Evolutionary conservation across 306 rosid genomes (phyloP).

Genomic region (Vigna reflexopilosa): DNA sequence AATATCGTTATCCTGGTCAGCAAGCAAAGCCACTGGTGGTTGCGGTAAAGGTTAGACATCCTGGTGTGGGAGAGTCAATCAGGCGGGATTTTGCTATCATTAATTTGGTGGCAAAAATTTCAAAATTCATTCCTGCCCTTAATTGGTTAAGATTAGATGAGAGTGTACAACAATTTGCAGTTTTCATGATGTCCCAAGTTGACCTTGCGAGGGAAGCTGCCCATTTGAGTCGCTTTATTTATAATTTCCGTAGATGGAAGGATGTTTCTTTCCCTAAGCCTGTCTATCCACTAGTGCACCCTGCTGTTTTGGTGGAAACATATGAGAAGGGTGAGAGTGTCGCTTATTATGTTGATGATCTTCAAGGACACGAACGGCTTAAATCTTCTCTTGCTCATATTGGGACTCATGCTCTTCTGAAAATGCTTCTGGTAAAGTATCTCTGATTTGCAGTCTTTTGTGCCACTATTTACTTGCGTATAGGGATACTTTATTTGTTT

Average conservation of each 20-base stretch:
- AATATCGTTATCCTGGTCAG: constrained; percentile 91
- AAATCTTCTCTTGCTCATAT: constrained; percentile 95
- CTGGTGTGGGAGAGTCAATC: constrained; percentile 97
- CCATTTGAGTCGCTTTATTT: constrained; percentile 92
- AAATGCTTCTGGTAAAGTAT: constrained; percentile 95
- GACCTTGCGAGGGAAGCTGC: constrained; percentile 99
- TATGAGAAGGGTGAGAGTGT: constrained; percentile 97
- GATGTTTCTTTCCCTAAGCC: constrained; percentile 99
- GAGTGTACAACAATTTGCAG: constrained; percentile 99
- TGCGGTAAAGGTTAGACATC: constrained; percentile 98
- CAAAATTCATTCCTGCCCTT: constrained; percentile 81
- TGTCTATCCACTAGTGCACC: constrained; percentile 96
- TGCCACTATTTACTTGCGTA: constrained; percentile 27
- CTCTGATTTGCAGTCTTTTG: constrained; percentile 22
- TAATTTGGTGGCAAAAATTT: constrained; percentile 74
- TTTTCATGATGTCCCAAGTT: constrained; percentile 99
- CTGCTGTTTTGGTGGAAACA: constrained; percentile 96
- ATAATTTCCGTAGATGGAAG: constrained; percentile 93
- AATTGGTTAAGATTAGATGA: constrained; percentile 98
- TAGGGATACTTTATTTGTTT: constrained; percentile 34
- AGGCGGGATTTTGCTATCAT: constrained; percentile 94
- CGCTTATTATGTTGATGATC: constrained; percentile 82
- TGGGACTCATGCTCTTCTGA: constrained; percentile 96
- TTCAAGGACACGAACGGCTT: constrained; percentile 77
- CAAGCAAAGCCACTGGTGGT: constrained; percentile 72